Percentiles rank a stretch among this genome's conserved stretches.
phyloP scores from a whole-genome alignment of 2,329 filamentous ascomycete species.

The Biscogniauxia marginata region DNA sequence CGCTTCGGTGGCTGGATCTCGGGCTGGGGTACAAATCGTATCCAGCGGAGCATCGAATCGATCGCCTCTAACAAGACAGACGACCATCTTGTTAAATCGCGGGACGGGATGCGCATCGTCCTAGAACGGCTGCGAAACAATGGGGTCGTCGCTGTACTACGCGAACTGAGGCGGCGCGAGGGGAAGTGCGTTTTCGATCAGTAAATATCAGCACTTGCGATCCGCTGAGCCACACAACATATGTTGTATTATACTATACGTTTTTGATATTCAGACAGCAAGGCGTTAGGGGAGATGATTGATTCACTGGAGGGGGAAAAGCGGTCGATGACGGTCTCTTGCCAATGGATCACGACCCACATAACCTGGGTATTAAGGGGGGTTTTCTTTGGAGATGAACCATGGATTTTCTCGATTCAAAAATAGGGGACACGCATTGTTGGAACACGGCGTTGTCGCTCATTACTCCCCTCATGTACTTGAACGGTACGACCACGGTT shows the following conservation, averaged over 20 bases:
- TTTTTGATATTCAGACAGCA: background rate
- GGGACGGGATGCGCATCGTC: conserved; percentile 80
- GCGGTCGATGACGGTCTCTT: background rate
- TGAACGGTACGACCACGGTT: too few species aligned
- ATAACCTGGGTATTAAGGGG: too few species aligned
- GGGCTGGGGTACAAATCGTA: conserved; percentile 62
- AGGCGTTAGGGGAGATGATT: background rate
- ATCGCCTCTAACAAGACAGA: conserved; percentile 76
- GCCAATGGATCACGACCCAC: too few species aligned
- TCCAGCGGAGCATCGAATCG: conserved; percentile 76
- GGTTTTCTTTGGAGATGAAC: too few species aligned
- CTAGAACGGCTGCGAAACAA: conserved; percentile 65
- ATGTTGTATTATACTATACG: background rate
- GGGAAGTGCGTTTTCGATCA: conserved; percentile 36
- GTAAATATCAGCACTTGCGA: conserved; percentile 5
- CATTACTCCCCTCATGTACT: too few species aligned
- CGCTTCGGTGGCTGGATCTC: conserved; percentile 47
- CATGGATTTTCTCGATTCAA: too few species aligned
- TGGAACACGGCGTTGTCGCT: too few species aligned
- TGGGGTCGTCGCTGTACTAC: conserved; percentile 55
- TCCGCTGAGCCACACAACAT: background rate
- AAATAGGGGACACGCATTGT: too few species aligned
- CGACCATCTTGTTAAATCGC: conserved; percentile 75
- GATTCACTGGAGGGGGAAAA: background rate
- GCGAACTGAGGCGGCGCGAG: conserved; percentile 50